phyloP scores from a whole-genome alignment of 2,329 filamentous ascomycete species.

The Zymoseptoria crescenta region DNA sequence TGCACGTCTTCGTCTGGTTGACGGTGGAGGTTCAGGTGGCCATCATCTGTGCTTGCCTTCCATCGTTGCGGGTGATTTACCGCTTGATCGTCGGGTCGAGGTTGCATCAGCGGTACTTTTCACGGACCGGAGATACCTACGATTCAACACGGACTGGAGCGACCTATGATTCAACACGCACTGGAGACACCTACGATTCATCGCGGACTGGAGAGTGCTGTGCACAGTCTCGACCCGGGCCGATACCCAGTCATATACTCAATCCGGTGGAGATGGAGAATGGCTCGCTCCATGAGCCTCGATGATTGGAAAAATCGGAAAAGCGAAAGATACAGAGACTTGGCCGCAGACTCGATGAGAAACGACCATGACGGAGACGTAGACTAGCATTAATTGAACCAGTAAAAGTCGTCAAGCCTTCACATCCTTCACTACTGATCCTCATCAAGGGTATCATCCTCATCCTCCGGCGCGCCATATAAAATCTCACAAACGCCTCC shows the following conservation, averaged over 20 bases:
- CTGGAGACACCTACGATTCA: too few relatives aligned
- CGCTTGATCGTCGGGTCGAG: neutral
- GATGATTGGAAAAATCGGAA: too few relatives aligned
- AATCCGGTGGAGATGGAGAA: neutral
- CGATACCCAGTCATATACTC: neutral
- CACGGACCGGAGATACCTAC: neutral
- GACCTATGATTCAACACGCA: too few relatives aligned
- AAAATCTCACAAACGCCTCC: constrained; percentile 91
- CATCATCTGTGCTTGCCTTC: neutral
- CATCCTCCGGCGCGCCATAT: constrained; percentile 52
- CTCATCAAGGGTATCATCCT: constrained; percentile 13
- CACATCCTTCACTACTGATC: neutral
- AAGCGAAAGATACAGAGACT: too few relatives aligned
- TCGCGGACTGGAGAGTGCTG: too few relatives aligned
- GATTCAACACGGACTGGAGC: too few relatives aligned
- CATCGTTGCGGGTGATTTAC: neutral
- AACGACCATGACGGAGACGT: neutral
- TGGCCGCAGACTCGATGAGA: neutral
- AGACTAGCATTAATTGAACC: neutral
- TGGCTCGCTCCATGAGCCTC: too few relatives aligned
- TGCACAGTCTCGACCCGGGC: neutral
- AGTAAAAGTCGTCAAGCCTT: too few relatives aligned
- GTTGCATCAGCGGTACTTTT: neutral
- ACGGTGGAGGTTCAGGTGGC: neutral
- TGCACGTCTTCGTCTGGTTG: neutral